Evolutionary conservation across 2,329 filamentous ascomycete species (phyloP), one percentile per base, ranked within the genome.

Genomic region (Thermomyces lanuginosus): DNA sequence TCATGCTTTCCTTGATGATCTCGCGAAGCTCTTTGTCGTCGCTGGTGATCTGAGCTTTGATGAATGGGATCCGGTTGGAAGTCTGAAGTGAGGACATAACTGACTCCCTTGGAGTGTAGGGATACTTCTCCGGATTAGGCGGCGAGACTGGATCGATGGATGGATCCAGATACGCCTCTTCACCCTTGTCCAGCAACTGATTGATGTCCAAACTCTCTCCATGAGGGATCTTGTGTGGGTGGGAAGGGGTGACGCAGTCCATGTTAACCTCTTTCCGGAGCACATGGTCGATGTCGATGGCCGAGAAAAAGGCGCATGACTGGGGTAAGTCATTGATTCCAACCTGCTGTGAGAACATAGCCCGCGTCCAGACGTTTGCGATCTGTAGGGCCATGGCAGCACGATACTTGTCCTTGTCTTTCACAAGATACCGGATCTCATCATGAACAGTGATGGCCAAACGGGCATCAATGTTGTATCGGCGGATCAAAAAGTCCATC

Each of bases 261-360:
- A 98, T 92, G 49, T 98, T 78, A 3, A 98, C 91, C 53, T 98
- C 89, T 49, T 98, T 98, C 27, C 89, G 71, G n/a, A 98, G 63
- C 3, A 98, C 84, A 41, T 82, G 75, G 45, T 98, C 89, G 38
- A 98, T 80, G 45, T 98, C 89, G 4, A 98, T 72, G 3, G 89
- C 86, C 1, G 80, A 91, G 55, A 98, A 98, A 54, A 83, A 98
- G 6, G 89, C 89, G 43, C 84, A 93, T 0, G 78, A 74, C 45
- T 95, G 89, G 1, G 91, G 89, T 6, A 98, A 66, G 44, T 98
- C 89, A 37, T 92, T 64, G 42, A 98, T 98, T 33, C 89, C 89
- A 44, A 93, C 80, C 54, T 98, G 89, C 53, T 98, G 83, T 1
- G 79, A 72, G 50, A 98, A 98, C 79, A 98, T 93, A 36, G 84